Evolutionary conservation across 306 rosid species (phyloP), one percentile per base, ranked within the genome.

Genomic region (Vigna mungo): DNA sequence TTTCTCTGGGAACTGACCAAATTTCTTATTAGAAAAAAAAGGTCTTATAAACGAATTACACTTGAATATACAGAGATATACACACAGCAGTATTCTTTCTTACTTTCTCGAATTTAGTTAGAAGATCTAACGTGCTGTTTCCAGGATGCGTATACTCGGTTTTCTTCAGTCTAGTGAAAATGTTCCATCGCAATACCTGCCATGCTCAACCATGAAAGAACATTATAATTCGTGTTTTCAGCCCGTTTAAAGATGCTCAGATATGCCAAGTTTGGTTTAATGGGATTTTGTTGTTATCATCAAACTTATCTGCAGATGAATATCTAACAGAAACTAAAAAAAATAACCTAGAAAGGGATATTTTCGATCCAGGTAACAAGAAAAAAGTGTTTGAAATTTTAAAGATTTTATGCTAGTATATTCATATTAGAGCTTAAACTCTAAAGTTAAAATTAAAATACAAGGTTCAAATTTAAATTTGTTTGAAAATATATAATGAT

Each of bases 181-280:
- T 51, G 93, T 84, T 85, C 96, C 98, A 63, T 71, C 70, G 70
- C 99, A 95, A 69, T 95, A 95, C 90, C 98, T 95, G 84, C 78
- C 84, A 64, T 52, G 65, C 21, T 41, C 68, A 70, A 83, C 55
- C 25, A 61, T 55, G 71, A 74, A 66, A 13, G 54, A 56, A 55
- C 34, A 55, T 71, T 48, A 76, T 20, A 25, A 44, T 30, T n/a
- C 48, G 5, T 9, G 11, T 79, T 72, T 20, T 48, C 54, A 15
- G 25, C 48, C 47, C 9, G 30, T 34, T 47, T 10, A 27, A 27
- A 27, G 32, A 27, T 27, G 32, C 27, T 23, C 27, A 1, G 27
- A 23, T 23, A 23, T 23, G 27, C 27, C 2, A 23, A 0, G 27
- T 23, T 23, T 23, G 27, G 27, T 25, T 25, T 25, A 25, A 25